Conservation (phyloP, 2,329 filamentous ascomycete genomes). For the Fusarium setosum region DNA sequence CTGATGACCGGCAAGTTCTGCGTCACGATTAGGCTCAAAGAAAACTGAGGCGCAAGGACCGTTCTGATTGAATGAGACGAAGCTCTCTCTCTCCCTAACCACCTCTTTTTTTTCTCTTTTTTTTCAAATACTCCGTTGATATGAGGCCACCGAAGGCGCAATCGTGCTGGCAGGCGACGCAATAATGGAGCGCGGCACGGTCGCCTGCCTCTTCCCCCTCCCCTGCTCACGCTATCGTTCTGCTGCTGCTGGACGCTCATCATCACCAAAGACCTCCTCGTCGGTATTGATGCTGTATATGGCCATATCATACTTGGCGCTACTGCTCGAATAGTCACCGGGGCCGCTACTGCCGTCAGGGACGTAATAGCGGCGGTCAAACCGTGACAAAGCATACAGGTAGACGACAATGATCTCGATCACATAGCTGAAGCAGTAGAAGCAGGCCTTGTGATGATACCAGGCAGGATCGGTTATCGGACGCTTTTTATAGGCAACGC, state of each 20-base stretch:
- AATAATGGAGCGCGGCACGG: neutral
- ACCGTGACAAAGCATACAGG: conserved; percentile 71
- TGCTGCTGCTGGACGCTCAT: no score
- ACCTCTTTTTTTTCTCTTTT: neutral
- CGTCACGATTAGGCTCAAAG: no score
- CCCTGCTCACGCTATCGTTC: no score
- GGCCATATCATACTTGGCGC: no score
- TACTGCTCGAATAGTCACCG: neutral
- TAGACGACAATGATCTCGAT: conserved; percentile 78
- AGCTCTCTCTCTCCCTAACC: no score
- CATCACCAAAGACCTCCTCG: no score
- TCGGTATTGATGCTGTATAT: no score
- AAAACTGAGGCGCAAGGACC: no score
- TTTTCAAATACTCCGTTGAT: neutral
- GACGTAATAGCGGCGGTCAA: conserved; percentile 80
- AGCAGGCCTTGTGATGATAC: conserved; percentile 76
- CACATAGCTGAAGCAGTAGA: conserved; percentile 81
- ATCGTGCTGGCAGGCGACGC: neutral
- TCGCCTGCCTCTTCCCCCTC: no score
- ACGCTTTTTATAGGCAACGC: conserved; percentile 64
- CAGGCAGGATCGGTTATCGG: conserved; percentile 65
- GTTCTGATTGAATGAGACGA: no score
- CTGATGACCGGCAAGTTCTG: no score
- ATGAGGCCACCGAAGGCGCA: no score
- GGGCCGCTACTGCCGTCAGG: conserved; percentile 69